phyloP scores from a whole-genome alignment of 2,329 filamentous ascomycete species.

The Apiospora koreana region DNA sequence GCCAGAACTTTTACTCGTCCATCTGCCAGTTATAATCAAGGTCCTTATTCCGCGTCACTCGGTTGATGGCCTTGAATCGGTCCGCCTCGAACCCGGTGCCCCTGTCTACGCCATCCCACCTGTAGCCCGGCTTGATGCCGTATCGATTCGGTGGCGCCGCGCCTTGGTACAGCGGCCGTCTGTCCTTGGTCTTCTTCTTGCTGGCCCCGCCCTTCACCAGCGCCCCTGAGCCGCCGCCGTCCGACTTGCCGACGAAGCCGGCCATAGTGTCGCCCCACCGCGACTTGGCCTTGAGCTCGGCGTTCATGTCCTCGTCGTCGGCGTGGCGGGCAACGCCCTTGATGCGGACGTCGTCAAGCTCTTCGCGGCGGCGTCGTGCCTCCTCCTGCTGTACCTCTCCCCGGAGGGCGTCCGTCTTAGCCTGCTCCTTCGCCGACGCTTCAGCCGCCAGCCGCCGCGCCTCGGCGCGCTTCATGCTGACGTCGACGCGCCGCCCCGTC shows the following conservation, averaged over 20 bases:
- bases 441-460: slow-evolving; percentile 66
- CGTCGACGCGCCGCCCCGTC: slow-evolving; percentile 89
- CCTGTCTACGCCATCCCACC: slow-evolving; percentile 96
- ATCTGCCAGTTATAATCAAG: slow-evolving; percentile 95
- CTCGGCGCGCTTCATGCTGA: slow-evolving; percentile 87
- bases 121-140: slow-evolving; percentile 86
- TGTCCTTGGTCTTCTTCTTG: slow-evolving; percentile 36
- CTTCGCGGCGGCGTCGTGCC: slow-evolving; percentile 63
- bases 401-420: slow-evolving; percentile 69
- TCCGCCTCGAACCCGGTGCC: slow-evolving; percentile 92
- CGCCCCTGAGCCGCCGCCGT: slow-evolving; percentile 11
- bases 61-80: slow-evolving; percentile 86
- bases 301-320: slow-evolving; percentile 88
- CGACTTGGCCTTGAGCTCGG: slow-evolving; percentile 71
- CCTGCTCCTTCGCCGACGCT: slow-evolving; percentile 72
- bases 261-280: slow-evolving; percentile 96
- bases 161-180: slow-evolving; percentile 74
- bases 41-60: slow-evolving; percentile 72
- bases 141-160: slow-evolving; percentile 88
- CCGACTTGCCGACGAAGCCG: slow-evolving; percentile 65
- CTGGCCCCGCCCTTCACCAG: slow-evolving; percentile 23
- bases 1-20: slow-evolving; percentile 65
- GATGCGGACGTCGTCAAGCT: slow-evolving; percentile 77
- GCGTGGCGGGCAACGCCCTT: slow-evolving; percentile 77
- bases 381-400: slow-evolving; percentile 82